Conservation (phyloP, 345 rosid genomes). For the Melaleuca alternifolia region DNA sequence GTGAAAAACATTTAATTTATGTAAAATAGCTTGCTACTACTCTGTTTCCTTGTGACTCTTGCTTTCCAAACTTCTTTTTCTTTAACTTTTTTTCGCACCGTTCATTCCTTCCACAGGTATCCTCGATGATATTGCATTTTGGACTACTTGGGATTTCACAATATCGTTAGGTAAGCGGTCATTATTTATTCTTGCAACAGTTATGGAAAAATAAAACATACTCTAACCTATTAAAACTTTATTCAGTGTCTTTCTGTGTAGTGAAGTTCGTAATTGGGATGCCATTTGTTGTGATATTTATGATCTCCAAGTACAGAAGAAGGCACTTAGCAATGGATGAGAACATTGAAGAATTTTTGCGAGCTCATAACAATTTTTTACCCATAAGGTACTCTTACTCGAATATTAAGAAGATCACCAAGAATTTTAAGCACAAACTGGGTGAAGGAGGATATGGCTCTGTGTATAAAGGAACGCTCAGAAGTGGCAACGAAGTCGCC, state of each 20-base stretch:
- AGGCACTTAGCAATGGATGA: not conserved
- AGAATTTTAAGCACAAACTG: not conserved
- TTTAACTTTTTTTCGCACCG: not conserved
- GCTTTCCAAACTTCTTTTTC: not conserved
- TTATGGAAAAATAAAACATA: fast-evolving
- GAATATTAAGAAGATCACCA: not conserved
- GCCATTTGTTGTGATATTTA: not conserved
- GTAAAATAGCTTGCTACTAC: not conserved
- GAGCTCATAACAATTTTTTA: not conserved
- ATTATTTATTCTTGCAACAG: not conserved
- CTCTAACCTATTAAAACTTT: not conserved
- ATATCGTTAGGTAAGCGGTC: not conserved
- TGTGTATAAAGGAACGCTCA: not conserved
- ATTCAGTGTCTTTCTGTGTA: not conserved
- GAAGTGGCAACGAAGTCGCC: not conserved
- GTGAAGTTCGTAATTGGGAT: fast-evolving
- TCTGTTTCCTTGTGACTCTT: not conserved
- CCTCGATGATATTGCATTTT: not conserved
- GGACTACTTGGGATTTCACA: fast-evolving
- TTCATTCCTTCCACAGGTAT: not conserved
- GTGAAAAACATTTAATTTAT: not conserved
- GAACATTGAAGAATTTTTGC: not conserved
- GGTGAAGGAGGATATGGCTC: not conserved
- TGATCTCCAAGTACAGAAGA: not conserved
- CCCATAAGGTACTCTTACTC: not conserved